Base-by-base conservation (phyloP, 2,329 filamentous ascomycete species). In the Xylaria multiplex region DNA sequence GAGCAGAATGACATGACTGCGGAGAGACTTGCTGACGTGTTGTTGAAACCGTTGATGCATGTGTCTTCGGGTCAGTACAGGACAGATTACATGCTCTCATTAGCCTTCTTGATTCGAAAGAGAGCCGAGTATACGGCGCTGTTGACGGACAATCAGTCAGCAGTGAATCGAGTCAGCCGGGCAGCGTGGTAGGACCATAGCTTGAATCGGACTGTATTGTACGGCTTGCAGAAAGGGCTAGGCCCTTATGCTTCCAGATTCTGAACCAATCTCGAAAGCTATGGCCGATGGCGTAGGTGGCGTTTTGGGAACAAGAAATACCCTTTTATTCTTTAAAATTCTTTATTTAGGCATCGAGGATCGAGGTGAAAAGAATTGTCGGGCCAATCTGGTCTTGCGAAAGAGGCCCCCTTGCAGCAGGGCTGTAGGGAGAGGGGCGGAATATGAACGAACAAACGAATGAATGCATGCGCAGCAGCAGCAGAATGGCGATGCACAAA, bases 101-200 rank as follows among this genome's bases (percentile, higher is more conserved):
- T 83, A 48, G 80, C 81, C 2, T 83, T 82, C 64, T 66, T 83
- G 62, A 82, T 83, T 42, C 78, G 81, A 9, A 81, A 77, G 72
- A 74, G 81, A 52, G 76, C 74, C 37, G 81, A 82, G 68, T 82
- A 83, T 59, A 76, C 73, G 24, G 68, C 76, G 22, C 72, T 80
- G 67, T 64, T 81, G 66, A 75, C 74, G 59, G 75, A 79, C 24
- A 74, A 77, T 32, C 73, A 71, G 60, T 65, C 65, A 1, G 69
- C 72, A 6, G 50, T 70, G 9, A 72, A 67, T n/a, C 70, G 73
- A 24, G 71, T 76, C 42, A 73, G 70, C 57, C 71, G 69, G 64
- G 73, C 67, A 24, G 73, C 72, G 24, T 75, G 73, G 73, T 75
- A 60, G 68, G 30, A 24, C 7, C 22, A 35, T n/a, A 7, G 48